phyloP scores from a whole-genome alignment of 2,329 filamentous ascomycete genomes.

The Sporothrix humicola region DNA sequence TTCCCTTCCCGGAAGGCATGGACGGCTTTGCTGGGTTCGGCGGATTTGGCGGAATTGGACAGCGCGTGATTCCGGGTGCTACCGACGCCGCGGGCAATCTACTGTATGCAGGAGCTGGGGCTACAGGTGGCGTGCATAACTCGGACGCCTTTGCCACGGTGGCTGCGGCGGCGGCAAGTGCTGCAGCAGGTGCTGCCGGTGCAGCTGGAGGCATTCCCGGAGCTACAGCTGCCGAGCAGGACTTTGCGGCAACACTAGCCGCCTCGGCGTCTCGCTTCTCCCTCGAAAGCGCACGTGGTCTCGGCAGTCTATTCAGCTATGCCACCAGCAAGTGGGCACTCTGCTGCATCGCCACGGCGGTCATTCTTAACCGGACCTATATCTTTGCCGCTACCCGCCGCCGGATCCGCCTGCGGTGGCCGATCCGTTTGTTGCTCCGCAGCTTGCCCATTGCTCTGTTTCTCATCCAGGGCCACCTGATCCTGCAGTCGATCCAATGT shows the following conservation, averaged over 20 bases:
- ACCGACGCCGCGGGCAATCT: slow-evolving; percentile 53
- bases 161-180: slow-evolving; percentile 47
- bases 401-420: slow-evolving; percentile 76
- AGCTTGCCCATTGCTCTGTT: slow-evolving; percentile 74
- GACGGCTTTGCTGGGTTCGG: slow-evolving; percentile 63
- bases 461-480: slow-evolving; percentile 66
- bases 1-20: slow-evolving; percentile 63
- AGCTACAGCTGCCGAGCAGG: slow-evolving; percentile 49
- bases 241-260: slow-evolving; percentile 44
- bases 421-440: slow-evolving; percentile 71
- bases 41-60: slow-evolving; percentile 46
- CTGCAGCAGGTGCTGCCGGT: slow-evolving; percentile 46
- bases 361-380: slow-evolving; percentile 87
- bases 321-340: slow-evolving; percentile 91
- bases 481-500: slow-evolving; percentile 88
- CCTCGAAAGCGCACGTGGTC: slow-evolving; percentile 67
- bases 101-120: slow-evolving; percentile 35
- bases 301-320: slow-evolving; percentile 89
- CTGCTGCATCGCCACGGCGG: slow-evolving; percentile 81
- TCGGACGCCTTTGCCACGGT: slow-evolving; percentile 47
- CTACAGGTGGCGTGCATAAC: slow-evolving; percentile 46
- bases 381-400: slow-evolving; percentile 91
- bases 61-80: slow-evolving; percentile 64
- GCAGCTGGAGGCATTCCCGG: slow-evolving; percentile 34
- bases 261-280: slow-evolving; percentile 56